Base-by-base conservation (phyloP, 257 asterid species). In the Misopates orontium region DNA sequence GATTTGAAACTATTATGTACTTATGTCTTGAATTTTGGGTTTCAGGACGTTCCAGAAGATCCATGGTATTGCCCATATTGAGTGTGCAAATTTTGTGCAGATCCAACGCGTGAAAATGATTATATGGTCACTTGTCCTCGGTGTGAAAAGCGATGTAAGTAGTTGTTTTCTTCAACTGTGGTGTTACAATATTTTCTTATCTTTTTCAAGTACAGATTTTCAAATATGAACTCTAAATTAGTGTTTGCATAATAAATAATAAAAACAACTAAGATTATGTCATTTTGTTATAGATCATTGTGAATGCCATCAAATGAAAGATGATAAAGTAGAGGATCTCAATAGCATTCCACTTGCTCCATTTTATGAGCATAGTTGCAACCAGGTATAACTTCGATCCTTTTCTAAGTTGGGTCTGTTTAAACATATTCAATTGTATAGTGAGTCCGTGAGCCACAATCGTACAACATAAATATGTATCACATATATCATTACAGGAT, bases 111-210 rank as follows among this genome's bases (percentile, higher is more conserved):
- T 15, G 19, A 56, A n/a, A 41, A 61, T 52, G 56, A 70, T 70
- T 39, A 24, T 48, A 13, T 61, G 13, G 47, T 61, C 48, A 52
- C 66, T 57, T 85, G 92, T 20, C 80, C 80, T 49, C 89, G 71
- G 40, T 85, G 89, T 69, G 85, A 75, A 58, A 83, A 74, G 53
- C 75, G 32, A 83, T 78, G 85, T 83, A 71, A 19, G 75, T 49
- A 55, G 22, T 14, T 22, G 15, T 8, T 28, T 49, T 24, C 58
- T 19, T 54, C 5, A 2, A 24, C n/a, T n/a, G 48, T 14, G 15
- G 19, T 53, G 47, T 49, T 15, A 32, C 31, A 69, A 44, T 20
- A 60, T 62, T 42, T 10, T 22, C 15, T 28, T 28, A 28, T 28
- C 6, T 28, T n/a, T 23, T 17, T 28, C 6, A n/a, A n/a, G 21